Base-by-base conservation (phyloP, 176 grass and related monocot species). In the Eleusine coracana region DNA sequence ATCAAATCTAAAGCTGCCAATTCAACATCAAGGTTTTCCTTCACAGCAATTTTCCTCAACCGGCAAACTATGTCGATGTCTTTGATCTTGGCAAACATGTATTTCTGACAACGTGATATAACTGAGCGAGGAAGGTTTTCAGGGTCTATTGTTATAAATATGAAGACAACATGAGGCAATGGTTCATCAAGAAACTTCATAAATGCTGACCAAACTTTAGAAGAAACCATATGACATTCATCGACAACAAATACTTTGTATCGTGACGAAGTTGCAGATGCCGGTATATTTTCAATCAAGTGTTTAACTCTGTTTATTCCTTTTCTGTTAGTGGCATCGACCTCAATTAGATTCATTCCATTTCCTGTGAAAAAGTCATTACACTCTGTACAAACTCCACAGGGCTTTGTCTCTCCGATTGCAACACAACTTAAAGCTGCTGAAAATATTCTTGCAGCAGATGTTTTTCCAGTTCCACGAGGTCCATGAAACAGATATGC, bases 401-500 rank as follows among this genome's bases (percentile, higher is more conserved):
- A 98, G 7, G 96, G 96, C 73, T 95, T 98, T 40, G 78, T 88
- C 59, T 95, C 92, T 69, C 88, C 79, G 23, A 63, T 75, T 52
- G 87, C 83, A 73, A 76, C 36, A 54, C 96, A 98, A 86, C 79
- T 98, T 86, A 98, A 84, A 67, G 96, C 91, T 80, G 96, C 84
- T 61, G 96, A 80, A 90, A 93, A 95, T 88, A 98, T 87, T 76
- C 87, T 91, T 52, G 96, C 92, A 23, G 82, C 77, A 69, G 96
- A 91, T 69, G 96, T 98, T 84, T 98, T 98, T 74, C 93, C 96
- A 68, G 96, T 98, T 75, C 96, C 96, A 85, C 93, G 93, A 68
- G 96, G 96, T 54, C 96, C 96, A 78, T 98, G 93, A 84, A 98
- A 98, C 76, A 98, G 75, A 78, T 98, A 98, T 78, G 93, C 89